These are phyloP conservation scores for Botrytis fabae DNA, from an alignment of 2,329 filamentous ascomycete genomes.

Conservation along the genomic window DNA sequence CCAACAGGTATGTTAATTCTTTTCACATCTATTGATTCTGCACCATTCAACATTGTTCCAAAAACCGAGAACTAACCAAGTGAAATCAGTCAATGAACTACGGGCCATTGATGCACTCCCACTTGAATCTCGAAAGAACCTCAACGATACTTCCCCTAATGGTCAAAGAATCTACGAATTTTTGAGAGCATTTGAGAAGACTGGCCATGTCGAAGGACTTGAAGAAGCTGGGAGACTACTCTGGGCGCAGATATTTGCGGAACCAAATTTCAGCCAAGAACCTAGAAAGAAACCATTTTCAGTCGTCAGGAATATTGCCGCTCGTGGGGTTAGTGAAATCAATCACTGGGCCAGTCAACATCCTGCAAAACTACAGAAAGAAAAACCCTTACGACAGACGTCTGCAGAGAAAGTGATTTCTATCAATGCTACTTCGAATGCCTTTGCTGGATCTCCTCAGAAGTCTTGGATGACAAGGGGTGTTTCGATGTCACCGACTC, in stretches of 20 bases:
- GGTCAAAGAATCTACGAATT: slow-evolving; percentile 21
- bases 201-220: slow-evolving; percentile 17
- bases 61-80: neutral
- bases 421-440: neutral
- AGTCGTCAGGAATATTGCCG: neutral
- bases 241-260: slow-evolving; percentile 18
- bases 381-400: neutral
- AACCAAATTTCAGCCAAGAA: neutral
- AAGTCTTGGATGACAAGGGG: slow-evolving; percentile 2
- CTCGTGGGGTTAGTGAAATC: neutral
- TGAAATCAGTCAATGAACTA: slow-evolving; percentile 5
- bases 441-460: slow-evolving; percentile 1
- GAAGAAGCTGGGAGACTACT: slow-evolving; percentile 27
- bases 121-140: neutral
- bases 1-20: slow-evolving; percentile 1
- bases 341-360: neutral
- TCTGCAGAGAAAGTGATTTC: neutral
- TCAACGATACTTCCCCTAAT: slow-evolving; percentile 20
- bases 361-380: neutral
- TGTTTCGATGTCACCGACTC: slow-evolving; percentile 1
- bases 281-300: neutral
- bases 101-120: slow-evolving; percentile 17
- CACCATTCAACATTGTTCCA: neutral
- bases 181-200: slow-evolving; percentile 19
- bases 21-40: neutral